Evolutionary conservation across 306 rosid species (phyloP).

Genomic region (Inga oerstediana): DNA sequence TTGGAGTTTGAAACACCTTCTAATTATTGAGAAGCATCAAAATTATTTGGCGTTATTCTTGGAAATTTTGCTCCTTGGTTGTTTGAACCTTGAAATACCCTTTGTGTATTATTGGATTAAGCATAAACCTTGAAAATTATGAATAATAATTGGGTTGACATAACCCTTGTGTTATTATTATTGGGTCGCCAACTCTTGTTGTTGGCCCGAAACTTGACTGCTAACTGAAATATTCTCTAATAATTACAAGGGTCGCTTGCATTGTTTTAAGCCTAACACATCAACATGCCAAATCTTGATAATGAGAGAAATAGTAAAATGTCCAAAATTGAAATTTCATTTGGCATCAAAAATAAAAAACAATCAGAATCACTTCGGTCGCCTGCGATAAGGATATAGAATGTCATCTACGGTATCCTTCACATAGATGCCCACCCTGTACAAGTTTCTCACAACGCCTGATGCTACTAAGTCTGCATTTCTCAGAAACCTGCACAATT

Average conservation of each 20-base stretch:
- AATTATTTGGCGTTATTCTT: neutral
- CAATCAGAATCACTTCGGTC: conserved; percentile 56
- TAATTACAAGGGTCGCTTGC: neutral
- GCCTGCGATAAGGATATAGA: conserved; percentile 66
- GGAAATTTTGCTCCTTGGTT: neutral
- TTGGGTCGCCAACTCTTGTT: neutral
- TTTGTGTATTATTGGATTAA: neutral
- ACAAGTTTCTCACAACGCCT: conserved; percentile 75
- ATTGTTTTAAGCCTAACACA: neutral
- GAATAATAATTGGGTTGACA: neutral
- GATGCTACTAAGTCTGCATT: conserved; percentile 82
- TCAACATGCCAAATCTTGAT: neutral
- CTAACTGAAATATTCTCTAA: neutral
- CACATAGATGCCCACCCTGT: conserved; percentile 64
- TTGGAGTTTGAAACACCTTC: neutral
- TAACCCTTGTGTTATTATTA: neutral
- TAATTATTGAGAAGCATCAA: neutral
- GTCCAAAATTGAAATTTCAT: conserved; percentile 10
- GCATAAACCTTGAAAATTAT: neutral
- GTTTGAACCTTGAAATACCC: neutral
- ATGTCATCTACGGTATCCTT: conserved; percentile 73
- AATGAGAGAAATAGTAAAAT: conserved; percentile 27
- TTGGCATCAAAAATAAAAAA: neutral
- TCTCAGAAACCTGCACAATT: conserved; percentile 68
- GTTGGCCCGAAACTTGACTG: neutral